phyloP scores from a whole-genome alignment of 441 rosid species.

The Geranium incanum region DNA sequence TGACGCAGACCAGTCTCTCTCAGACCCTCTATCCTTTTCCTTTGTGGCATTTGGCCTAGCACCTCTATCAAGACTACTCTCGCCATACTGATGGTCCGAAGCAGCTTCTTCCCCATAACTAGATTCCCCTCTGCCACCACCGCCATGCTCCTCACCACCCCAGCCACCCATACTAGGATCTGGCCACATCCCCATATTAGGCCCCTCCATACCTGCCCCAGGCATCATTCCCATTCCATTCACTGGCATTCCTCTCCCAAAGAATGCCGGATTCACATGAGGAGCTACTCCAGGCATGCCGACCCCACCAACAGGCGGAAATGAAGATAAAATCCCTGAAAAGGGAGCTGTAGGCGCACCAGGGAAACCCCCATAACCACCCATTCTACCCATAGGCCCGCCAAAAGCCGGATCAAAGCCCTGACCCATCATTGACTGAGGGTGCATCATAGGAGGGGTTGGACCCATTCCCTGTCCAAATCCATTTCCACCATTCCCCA shows the following conservation, averaged over 20 bases:
- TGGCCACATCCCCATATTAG: conserved; percentile 75
- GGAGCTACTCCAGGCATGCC: conserved; percentile 78
- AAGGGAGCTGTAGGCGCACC: conserved; percentile 64
- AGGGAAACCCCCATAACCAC: conserved; percentile 65
- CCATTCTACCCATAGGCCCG: conserved; percentile 72
- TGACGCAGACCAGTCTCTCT: conserved; percentile 65
- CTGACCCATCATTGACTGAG: conserved; percentile 66
- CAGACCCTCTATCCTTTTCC: conserved; percentile 59
- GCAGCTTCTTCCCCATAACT: conserved; percentile 85
- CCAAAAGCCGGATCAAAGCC: conserved; percentile 80
- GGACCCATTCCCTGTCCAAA: conserved; percentile 64
- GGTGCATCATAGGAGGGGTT: conserved; percentile 62
- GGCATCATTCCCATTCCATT: conserved; percentile 86
- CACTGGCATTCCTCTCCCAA: conserved; percentile 70
- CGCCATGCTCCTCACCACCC: conserved; percentile 64
- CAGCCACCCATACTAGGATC: conserved; percentile 71
- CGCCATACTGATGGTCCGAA: conserved; percentile 75
- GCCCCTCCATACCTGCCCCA: conserved; percentile 53
- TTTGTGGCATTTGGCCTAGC: conserved; percentile 45
- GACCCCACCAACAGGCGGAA: conserved; percentile 57
- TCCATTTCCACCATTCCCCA: conserved; percentile 70
- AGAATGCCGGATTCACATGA: conserved; percentile 84
- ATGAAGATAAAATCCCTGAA: conserved; percentile 53
- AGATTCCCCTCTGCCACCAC: conserved; percentile 71
- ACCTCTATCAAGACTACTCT: conserved; percentile 57